These are phyloP conservation scores for Symbiotaphrina buchneri DNA, from an alignment of 495 filamentous ascomycete genomes.

Conservation along the genomic window DNA sequence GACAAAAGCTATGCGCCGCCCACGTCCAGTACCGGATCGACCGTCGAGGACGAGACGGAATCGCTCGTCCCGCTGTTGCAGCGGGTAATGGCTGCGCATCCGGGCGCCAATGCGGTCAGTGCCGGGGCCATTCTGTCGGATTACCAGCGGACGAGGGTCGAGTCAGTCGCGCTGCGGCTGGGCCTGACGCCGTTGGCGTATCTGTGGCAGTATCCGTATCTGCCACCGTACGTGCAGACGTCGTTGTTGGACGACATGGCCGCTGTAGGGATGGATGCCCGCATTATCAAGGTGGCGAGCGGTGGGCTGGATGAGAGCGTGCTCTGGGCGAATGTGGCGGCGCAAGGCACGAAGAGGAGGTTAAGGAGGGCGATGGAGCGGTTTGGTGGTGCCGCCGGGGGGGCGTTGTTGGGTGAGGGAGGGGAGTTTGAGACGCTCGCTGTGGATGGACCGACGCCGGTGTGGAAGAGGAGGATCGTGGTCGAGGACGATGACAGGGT, in stretches of 20 bases:
- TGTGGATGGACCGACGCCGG: slow-evolving; percentile 44
- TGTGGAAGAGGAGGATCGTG: slow-evolving; percentile 53
- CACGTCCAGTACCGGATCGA: background rate
- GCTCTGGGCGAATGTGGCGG: slow-evolving; percentile 63
- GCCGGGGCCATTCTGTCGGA: slow-evolving; percentile 84
- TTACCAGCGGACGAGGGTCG: slow-evolving; percentile 86
- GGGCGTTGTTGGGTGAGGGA: slow-evolving; percentile 71
- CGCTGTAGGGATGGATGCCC: slow-evolving; percentile 47
- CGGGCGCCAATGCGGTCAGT: slow-evolving; percentile 60
- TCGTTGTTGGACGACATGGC: slow-evolving; percentile 65
- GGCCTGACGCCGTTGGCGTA: slow-evolving; percentile 61
- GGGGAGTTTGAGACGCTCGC: slow-evolving; percentile 94
- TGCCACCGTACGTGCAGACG: slow-evolving; percentile 25
- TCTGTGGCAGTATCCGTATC: slow-evolving; percentile 74
- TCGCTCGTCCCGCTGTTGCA: slow-evolving; percentile 51
- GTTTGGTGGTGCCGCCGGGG: slow-evolving; percentile 39
- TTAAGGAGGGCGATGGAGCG: slow-evolving; percentile 39
- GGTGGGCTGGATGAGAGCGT: slow-evolving; percentile 65
- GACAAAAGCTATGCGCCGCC: slow-evolving; percentile 29
- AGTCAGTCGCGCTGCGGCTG: slow-evolving; percentile 62
- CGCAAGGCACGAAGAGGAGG: slow-evolving; percentile 21
- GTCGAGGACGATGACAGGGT: slow-evolving; percentile 28
- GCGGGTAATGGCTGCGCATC: slow-evolving; percentile 37
- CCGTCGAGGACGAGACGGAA: slow-evolving; percentile 58
- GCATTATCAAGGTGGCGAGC: slow-evolving; percentile 86